These are phyloP conservation scores for Phytophthora syringae DNA, from an alignment of 352 stramenopile species.

Conservation along the genomic window DNA sequence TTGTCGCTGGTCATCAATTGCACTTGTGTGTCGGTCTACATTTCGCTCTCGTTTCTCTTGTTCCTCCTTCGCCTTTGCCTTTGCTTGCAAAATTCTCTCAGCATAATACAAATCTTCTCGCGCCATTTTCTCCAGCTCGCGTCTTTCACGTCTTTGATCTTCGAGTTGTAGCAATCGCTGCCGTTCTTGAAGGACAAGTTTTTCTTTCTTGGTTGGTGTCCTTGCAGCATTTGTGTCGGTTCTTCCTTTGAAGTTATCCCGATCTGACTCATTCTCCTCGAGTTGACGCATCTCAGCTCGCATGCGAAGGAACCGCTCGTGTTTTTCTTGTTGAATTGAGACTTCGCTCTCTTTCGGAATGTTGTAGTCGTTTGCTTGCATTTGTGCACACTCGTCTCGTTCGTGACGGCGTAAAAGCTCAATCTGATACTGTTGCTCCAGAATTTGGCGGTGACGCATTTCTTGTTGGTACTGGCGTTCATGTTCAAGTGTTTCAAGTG, in stretches of 20 bases:
- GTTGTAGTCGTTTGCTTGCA: slow-evolving; percentile 55
- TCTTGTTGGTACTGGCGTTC: slow-evolving; percentile 42
- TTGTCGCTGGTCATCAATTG: slow-evolving; percentile 51
- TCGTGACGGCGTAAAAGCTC: slow-evolving; percentile 49
- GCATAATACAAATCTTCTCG: slow-evolving; percentile 67
- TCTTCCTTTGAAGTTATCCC: not conserved
- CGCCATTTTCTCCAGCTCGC: slow-evolving; percentile 51
- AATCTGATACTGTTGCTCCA: slow-evolving; percentile 54
- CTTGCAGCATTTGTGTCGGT: not conserved
- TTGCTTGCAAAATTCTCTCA: slow-evolving; percentile 46
- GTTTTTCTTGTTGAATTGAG: slow-evolving; percentile 41
- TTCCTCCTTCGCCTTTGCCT: slow-evolving; percentile 36
- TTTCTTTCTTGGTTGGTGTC: slow-evolving; percentile 22
- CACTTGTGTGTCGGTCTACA: slow-evolving; percentile 17
- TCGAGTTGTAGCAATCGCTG: slow-evolving; percentile 36
- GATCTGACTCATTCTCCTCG: slow-evolving; percentile 13
- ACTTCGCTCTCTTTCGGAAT: slow-evolving; percentile 34
- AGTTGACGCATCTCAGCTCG: slow-evolving; percentile 35
- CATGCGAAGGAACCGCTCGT: slow-evolving; percentile 34
- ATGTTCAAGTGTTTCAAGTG: slow-evolving; percentile 54
- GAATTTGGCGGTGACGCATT: slow-evolving; percentile 43
- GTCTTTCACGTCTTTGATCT: slow-evolving; percentile 32
- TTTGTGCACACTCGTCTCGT: slow-evolving; percentile 42
- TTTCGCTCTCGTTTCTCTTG: slow-evolving; percentile 23
- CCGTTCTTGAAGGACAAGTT: slow-evolving; percentile 32